Percentiles rank a stretch among this genome's conserved stretches.
Evolutionary conservation across 208 protist genomes (phyloP).

Genomic region (Leishmania martiniquensis): DNA sequence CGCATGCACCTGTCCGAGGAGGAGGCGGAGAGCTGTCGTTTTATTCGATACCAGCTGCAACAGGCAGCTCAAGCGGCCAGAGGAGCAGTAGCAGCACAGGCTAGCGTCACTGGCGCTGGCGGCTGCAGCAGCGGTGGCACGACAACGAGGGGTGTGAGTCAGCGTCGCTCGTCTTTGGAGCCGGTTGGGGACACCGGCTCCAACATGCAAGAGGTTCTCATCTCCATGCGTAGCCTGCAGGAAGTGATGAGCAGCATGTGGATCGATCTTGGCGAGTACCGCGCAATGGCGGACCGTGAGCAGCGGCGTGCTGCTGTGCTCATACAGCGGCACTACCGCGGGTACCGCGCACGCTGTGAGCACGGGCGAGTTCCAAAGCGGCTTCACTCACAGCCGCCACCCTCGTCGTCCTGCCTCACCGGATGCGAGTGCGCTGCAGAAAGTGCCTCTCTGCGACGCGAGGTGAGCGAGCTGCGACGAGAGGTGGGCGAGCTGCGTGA

Average conservation of each 20-base stretch:
- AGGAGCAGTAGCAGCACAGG: background rate
- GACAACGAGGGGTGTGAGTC: background rate
- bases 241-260: constrained; percentile 67
- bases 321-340: constrained; percentile 84
- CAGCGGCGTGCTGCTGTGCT: constrained; percentile 59
- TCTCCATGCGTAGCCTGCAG: constrained; percentile 57
- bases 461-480: constrained; percentile 36
- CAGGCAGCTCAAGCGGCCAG: background rate
- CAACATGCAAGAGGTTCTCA: constrained; percentile 52
- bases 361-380: constrained; percentile 42
- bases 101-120: background rate
- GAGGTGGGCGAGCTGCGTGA: constrained; percentile 45
- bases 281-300: constrained; percentile 46
- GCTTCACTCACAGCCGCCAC: background rate
- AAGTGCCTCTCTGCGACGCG: constrained; percentile 32
- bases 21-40: constrained; percentile 31
- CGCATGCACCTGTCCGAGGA: constrained; percentile 47
- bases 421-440: constrained; percentile 12
- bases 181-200: constrained; percentile 20
- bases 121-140: background rate
- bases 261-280: constrained; percentile 65
- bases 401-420: background rate
- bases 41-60: constrained; percentile 53
- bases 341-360: constrained; percentile 52
- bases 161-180: constrained; percentile 23